Evolutionary conservation across 2,329 filamentous ascomycete species (phyloP).

Genomic region (Fusarium gaditjirri): DNA sequence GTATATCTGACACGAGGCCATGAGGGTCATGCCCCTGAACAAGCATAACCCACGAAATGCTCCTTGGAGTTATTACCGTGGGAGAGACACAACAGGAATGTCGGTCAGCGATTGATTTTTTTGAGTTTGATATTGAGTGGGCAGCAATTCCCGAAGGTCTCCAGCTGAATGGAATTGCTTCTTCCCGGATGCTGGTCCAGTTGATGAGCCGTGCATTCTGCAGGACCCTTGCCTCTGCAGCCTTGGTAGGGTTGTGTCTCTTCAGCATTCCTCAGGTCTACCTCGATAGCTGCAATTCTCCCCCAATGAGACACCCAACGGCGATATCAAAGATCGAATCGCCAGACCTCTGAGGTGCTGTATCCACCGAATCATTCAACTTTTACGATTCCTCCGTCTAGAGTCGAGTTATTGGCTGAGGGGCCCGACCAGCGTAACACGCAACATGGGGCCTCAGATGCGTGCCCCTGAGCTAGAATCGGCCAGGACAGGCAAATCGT

Average conservation of each 20-base stretch:
- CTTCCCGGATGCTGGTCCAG: slow-evolving; percentile 13
- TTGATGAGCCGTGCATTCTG: slow-evolving; percentile 30
- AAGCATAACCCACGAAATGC: not conserved
- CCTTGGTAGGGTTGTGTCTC: not conserved
- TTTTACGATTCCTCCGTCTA: not conserved
- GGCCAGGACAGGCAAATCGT: not conserved
- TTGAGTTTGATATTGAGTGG: slow-evolving; percentile 27
- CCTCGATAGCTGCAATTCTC: not conserved
- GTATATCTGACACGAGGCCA: slow-evolving; percentile 10
- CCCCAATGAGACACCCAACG: slow-evolving; percentile 2
- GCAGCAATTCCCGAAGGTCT: slow-evolving; percentile 16
- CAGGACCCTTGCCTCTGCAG: not conserved
- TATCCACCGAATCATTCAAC: slow-evolving; percentile 2
- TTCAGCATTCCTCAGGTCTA: slow-evolving; percentile 10
- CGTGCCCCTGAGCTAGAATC: slow-evolving; percentile 39
- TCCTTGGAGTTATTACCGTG: not conserved
- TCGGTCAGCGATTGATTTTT: slow-evolving; percentile 25
- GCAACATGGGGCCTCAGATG: slow-evolving; percentile 30
- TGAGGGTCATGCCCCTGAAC: slow-evolving; percentile 20
- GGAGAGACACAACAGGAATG: slow-evolving; percentile 11
- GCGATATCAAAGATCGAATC: slow-evolving; percentile 24
- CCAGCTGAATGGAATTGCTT: slow-evolving; percentile 13
- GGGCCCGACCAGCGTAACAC: slow-evolving; percentile 23
- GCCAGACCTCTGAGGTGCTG: slow-evolving; percentile 1
- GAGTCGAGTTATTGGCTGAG: slow-evolving; percentile 9